phyloP scores from a whole-genome alignment of 164 flowering plant species.

The Euptelea pleiosperma region DNA sequence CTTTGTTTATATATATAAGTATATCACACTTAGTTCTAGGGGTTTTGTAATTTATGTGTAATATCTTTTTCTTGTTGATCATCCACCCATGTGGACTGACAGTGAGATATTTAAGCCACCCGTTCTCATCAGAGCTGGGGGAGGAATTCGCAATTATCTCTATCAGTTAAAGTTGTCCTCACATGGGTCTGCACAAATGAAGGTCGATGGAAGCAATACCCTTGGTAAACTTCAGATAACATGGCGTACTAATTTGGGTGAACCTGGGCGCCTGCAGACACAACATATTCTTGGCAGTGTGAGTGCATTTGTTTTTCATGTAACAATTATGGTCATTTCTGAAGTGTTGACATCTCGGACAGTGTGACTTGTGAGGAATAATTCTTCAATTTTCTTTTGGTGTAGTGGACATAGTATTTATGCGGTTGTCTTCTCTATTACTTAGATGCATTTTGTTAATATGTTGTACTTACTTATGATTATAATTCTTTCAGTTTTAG shows the following conservation, averaged over 20 bases:
- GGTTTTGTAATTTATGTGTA: slow-evolving; percentile 10
- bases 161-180: slow-evolving; percentile 66
- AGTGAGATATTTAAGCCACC: slow-evolving; percentile 78
- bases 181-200: slow-evolving; percentile 46
- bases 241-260: slow-evolving; percentile 99
- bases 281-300: slow-evolving; percentile 92
- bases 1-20: background rate
- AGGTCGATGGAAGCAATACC: slow-evolving; percentile 71
- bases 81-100: slow-evolving; percentile 18
- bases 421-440: too few species aligned
- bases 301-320: slow-evolving; percentile 30
- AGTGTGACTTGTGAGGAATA: background rate
- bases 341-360: background rate
- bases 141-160: slow-evolving; percentile 84
- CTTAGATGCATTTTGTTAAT: too few species aligned
- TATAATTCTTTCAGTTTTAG: background rate
- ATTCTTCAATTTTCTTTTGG: background rate
- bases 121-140: slow-evolving; percentile 76
- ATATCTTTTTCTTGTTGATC: slow-evolving; percentile 12
- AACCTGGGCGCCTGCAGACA: slow-evolving; percentile 97
- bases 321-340: background rate
- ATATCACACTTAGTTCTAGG: background rate
- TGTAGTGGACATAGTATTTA: too few species aligned
- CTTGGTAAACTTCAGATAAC: slow-evolving; percentile 98
- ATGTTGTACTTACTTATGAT: too few species aligned